These are phyloP conservation scores for Acer negundo DNA, from an alignment of 345 rosid genomes.

Conservation along the genomic window DNA sequence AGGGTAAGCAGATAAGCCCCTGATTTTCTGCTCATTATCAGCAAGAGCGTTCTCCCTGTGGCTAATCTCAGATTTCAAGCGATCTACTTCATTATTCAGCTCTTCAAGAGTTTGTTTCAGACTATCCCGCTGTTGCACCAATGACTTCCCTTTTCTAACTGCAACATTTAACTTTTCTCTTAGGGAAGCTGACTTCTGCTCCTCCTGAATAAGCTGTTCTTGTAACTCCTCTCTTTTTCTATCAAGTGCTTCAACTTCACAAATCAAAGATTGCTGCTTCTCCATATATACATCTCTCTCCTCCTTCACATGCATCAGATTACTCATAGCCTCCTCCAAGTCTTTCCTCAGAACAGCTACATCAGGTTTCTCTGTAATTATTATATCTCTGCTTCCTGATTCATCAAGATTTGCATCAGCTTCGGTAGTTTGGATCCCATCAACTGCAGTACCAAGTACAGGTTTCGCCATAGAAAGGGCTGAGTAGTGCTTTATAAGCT, in stretches of 20 bases:
- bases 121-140: constrained; percentile 86
- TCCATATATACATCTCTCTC: constrained; percentile 69
- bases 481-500: constrained; percentile 64
- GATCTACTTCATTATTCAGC: constrained; percentile 61
- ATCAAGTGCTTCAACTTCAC: constrained; percentile 60
- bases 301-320: constrained; percentile 55
- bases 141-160: constrained; percentile 91
- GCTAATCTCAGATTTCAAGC: constrained; percentile 64
- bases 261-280: constrained; percentile 56
- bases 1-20: constrained; percentile 54
- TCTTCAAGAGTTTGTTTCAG: constrained; percentile 76
- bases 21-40: constrained; percentile 58
- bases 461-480: constrained; percentile 33
- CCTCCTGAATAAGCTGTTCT: constrained; percentile 70
- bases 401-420: constrained; percentile 31
- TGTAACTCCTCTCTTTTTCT: constrained; percentile 63
- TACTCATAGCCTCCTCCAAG: constrained; percentile 61
- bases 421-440: constrained; percentile 28
- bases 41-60: constrained; percentile 49
- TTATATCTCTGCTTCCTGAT: constrained; percentile 45
- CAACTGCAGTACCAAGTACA: constrained; percentile 28
- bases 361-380: constrained; percentile 37
- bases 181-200: constrained; percentile 74
- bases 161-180: constrained; percentile 93
- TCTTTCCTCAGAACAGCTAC: constrained; percentile 54